Base-by-base conservation (phyloP, 139 green algal species). In the Picochlorum sp. region DNA sequence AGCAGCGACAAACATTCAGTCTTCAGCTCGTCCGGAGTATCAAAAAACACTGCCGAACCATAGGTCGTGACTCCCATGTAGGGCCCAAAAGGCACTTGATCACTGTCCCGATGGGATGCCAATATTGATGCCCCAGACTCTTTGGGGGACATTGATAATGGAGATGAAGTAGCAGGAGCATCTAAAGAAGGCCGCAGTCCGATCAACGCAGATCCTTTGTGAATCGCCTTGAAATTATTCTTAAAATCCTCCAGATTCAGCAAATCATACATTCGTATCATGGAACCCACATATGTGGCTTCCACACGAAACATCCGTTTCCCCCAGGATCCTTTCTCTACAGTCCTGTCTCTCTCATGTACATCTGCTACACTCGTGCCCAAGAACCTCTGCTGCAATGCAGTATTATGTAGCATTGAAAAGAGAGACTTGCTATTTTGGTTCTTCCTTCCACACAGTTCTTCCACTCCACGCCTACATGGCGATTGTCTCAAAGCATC, bases 1-100 rank as follows among this genome's bases (percentile, higher is more conserved):
- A 30, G 30, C 3, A 68, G 30, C n/a, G 21, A 21, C 57, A 68
- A 67, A 11, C 26, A 62, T 28, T 51, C 45, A 54, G 76, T 41
- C 37, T 65, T 50, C 4, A 66, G 13, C 21, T 75, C 58, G 11
- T 47, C 45, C 13, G 52, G 23, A 1, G 46, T 76, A 47, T 84
- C 77, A 70, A 87, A 85, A 54, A 87, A 79, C 3, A 87, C 81
- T 13, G 82, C 81, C 7, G 74, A 75, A 44, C 77, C 81, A 57
- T 83, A 82, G 21, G 56, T 66, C 44, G 77, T 82, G 18, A 71
- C 80, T 18, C 69, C 73, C 61, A 87, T 65, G 61, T 86, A 85
- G 4, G 52, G 69, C 45, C 64, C 75, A 21, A 71, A 41, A 9
- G 34, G 41, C 4, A 72, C 73, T 44, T 82, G 56, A 18, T 71